Evolutionary conservation across 768 basidiomycete genomes (phyloP), one percentile per base, ranked within the genome.

Genomic region (Boletus bicolor): DNA sequence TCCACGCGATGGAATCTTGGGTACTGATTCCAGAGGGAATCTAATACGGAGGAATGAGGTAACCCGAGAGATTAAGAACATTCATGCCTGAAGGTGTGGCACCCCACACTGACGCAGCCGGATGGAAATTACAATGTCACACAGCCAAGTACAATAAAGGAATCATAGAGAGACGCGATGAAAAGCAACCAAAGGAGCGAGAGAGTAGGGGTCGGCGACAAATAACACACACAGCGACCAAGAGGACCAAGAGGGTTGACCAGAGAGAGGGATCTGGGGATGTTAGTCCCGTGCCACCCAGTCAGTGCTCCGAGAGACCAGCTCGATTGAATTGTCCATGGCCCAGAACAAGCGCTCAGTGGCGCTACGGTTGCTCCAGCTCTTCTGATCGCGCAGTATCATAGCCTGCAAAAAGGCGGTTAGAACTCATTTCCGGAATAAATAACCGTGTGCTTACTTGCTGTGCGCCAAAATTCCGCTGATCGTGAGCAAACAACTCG

Each of bases 391-490:
- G 26, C 96, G 82, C 12, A 99, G 77, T 54, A 98, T 93, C 86
- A 97, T 95, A 17, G 96, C 96, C 91, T 96, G 60, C 28, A 49
- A 4, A 38, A 19, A 48, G 21, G 44, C 56, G 44, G 45, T 54
- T 51, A 24, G 49, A 43, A 6, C 14, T 41, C 35, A 56, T 57
- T 28, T 9, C 34, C 39, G 43, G 43, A 8, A 5, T 2, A 21
- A 43, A 30, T 2, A 21, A n/a, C 5, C 1, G 8, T 12, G 1
- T 44, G 72, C 77, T 54, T 59, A 93, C 93, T 85, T 97, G 97
- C 70, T 99, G 97, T 54, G 97, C 95, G 52, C 93, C 94, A 72
- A 93, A 94, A 72, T 97, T 97, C 53, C 95, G 81, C 67, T 94
- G 90, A 71, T 95, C 93, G 67, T 91, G 86, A 34, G 91, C 93